phyloP scores from a whole-genome alignment of 2,329 filamentous ascomycete species.

The Colletotrichum scovillei region DNA sequence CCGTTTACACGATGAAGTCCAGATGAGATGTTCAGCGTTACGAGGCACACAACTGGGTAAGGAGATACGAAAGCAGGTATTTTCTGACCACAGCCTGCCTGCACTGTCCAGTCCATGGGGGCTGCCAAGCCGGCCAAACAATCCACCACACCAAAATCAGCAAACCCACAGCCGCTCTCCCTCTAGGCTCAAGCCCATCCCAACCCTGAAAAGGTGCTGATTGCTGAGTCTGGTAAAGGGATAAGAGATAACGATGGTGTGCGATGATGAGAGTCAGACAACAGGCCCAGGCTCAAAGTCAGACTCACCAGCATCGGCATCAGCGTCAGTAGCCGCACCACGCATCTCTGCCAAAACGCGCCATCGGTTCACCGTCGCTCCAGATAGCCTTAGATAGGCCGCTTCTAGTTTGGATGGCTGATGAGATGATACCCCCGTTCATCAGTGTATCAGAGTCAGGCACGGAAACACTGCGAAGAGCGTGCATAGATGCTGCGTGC shows the following conservation, averaged over 20 bases:
- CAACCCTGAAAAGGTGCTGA: neutral
- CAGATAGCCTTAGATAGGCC: neutral
- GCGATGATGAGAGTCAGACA: neutral
- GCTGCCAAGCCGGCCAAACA: slow-evolving; percentile 17
- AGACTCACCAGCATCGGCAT: slow-evolving; percentile 1
- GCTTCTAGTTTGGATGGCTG: neutral
- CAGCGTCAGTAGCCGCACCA: slow-evolving; percentile 9
- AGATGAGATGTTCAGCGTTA: neutral
- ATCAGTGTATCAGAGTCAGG: neutral
- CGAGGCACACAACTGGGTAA: too few species aligned
- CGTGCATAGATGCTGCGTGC: neutral
- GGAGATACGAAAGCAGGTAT: slow-evolving; percentile 7
- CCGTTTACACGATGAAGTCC: neutral
- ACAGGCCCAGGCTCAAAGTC: neutral
- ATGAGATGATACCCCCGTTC: neutral
- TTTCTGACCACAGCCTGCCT: neutral
- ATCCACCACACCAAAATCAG: slow-evolving; percentile 8
- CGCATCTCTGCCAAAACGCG: neutral
- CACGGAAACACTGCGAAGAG: neutral
- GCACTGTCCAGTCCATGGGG: neutral
- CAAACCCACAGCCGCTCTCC: slow-evolving; percentile 4
- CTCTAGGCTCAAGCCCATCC: neutral
- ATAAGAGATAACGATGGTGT: neutral
- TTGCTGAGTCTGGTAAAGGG: neutral
- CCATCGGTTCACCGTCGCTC: neutral